Evolutionary conservation across 2,329 filamentous ascomycete genomes (phyloP).

Genomic region (Rutstroemia sydowiana): DNA sequence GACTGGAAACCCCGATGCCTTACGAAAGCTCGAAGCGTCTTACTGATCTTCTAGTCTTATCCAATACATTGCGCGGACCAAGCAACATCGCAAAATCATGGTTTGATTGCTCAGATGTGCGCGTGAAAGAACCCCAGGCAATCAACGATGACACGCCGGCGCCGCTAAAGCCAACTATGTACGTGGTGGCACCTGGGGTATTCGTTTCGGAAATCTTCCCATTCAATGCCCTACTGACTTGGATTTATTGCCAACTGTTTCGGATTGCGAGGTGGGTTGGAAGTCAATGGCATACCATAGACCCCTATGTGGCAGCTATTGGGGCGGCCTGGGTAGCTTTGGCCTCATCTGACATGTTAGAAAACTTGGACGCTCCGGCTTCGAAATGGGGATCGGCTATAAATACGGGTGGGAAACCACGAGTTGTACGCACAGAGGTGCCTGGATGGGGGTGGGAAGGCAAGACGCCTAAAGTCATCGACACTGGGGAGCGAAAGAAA

Average conservation of each 20-base stretch:
- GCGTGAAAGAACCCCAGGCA: neutral
- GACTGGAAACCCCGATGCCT: conserved; percentile 48
- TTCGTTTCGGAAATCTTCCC: conserved; percentile 76
- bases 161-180: conserved; percentile 53
- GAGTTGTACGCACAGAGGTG: conserved; percentile 72
- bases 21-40: conserved; percentile 88
- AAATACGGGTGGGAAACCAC: conserved; percentile 48
- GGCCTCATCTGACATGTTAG: conserved; percentile 53
- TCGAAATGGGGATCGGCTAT: conserved; percentile 82
- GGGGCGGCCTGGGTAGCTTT: conserved; percentile 75
- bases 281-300: conserved; percentile 79
- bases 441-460: conserved; percentile 77
- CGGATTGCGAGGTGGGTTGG: conserved; percentile 69
- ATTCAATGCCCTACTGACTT: conserved; percentile 61
- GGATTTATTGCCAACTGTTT: conserved; percentile 60
- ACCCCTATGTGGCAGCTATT: conserved; percentile 68
- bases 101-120: conserved; percentile 36
- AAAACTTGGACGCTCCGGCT: conserved; percentile 46
- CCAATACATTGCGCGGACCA: conserved; percentile 58
- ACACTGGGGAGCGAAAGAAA: conserved; percentile 41
- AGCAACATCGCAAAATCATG: conserved; percentile 49
- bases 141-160: conserved; percentile 20
- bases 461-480: conserved; percentile 36
- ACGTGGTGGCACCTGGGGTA: conserved; percentile 80
- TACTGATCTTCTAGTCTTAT: conserved; percentile 76